Base-by-base conservation (phyloP, 2,329 filamentous ascomycete genomes). In the Curvularia sp. region DNA sequence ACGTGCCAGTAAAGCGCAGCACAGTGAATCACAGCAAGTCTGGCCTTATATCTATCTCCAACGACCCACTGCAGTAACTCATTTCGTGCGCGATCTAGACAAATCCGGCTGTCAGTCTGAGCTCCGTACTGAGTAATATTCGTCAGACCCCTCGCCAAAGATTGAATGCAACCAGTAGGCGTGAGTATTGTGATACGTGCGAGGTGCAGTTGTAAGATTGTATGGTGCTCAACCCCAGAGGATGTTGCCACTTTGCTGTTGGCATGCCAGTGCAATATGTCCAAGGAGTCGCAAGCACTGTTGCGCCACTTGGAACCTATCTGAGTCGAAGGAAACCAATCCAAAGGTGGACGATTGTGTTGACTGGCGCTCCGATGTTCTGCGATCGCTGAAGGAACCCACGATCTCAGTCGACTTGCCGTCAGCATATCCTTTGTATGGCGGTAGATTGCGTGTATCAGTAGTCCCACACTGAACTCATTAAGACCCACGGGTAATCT, bases 211-310 rank as follows among this genome's bases (percentile, higher is more conserved):
- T 87, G 84, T 6, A 86, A 69, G 0, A 87, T 78, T 1, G 82
- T 85, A 2, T 83, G 79, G 57, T 86, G 83, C 57, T 87, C 84
- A 5, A 82, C 74, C 0, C 84, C 85, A 1, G 78, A 76, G 1
- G 79, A 73, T 49, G 79, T 79, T 4, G 82, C 81, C 30, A 84
- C 80, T 0, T 78, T 79, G 42, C 79, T 81, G 61, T 85, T 85
- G 2, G 85, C 85, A 18, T 80, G 78, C 85, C 85, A 87, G 64
- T 87, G 84, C 2, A 87, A 75, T 1, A 86, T 79, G 56, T 87
- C 85, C 2, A 87, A 65, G 42, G 77, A 80, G 53, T 83, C 81
- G 42, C 80, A 79, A 15, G 78, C 73, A 4, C 78, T 76, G 43
- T 82, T 82, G 13, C 79, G 74, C 81, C 81, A 83, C 31, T 81